These are phyloP conservation scores for Fusarium piperis DNA, from an alignment of 2,329 filamentous ascomycete genomes.

Conservation along the genomic window DNA sequence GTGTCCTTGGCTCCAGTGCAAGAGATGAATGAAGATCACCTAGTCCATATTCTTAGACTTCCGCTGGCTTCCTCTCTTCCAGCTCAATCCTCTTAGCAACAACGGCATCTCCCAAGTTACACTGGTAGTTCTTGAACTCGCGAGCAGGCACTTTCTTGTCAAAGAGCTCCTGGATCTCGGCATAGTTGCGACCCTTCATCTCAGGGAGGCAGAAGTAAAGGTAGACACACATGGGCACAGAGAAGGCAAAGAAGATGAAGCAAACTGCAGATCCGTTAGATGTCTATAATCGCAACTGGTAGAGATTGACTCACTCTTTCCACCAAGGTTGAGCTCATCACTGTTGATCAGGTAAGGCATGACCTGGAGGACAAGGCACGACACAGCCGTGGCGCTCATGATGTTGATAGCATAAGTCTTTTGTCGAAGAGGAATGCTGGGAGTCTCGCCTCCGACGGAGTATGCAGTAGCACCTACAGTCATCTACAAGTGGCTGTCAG, in stretches of 20 bases:
- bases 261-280: slow-evolving; percentile 25
- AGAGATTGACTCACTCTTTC: slow-evolving; percentile 34
- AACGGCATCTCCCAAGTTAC: slow-evolving; percentile 14
- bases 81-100: slow-evolving; percentile 18
- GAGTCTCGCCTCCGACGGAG: slow-evolving; percentile 43
- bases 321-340: slow-evolving; percentile 43
- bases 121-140: slow-evolving; percentile 19
- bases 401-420: slow-evolving; percentile 48
- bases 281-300: rapidly evolving
- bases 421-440: slow-evolving; percentile 42
- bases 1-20: too few relatives aligned
- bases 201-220: slow-evolving; percentile 51
- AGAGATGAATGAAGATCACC: too few relatives aligned
- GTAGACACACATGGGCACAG: slow-evolving; percentile 45
- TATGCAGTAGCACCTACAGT: slow-evolving; percentile 44
- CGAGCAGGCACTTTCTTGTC: slow-evolving; percentile 19
- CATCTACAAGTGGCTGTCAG: slow-evolving; percentile 4
- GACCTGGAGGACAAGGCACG: slow-evolving; percentile 43
- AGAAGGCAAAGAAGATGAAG: slow-evolving; percentile 46
- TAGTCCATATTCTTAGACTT: not conserved
- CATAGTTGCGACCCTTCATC: slow-evolving; percentile 37
- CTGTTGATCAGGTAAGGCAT: slow-evolving; percentile 44
- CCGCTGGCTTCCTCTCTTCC: slow-evolving; percentile 7
- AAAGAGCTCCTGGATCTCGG: slow-evolving; percentile 29
- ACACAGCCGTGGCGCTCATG: slow-evolving; percentile 43